Base-by-base conservation (phyloP, 2,329 filamentous ascomycete species). In the Penicillium freii region DNA sequence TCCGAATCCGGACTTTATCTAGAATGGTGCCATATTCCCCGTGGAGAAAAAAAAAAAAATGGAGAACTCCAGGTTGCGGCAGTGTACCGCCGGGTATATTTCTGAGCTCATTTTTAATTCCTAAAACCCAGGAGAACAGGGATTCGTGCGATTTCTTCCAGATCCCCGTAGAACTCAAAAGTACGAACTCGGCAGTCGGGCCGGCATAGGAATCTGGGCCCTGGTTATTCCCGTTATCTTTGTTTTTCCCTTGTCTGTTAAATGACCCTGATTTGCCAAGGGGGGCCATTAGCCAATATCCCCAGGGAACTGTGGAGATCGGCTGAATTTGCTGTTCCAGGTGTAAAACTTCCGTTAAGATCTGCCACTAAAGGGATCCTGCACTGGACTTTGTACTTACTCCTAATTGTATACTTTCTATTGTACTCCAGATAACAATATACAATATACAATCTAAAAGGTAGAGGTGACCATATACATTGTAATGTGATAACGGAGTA, bases 301-400 rank as follows among this genome's bases (percentile, higher is more conserved):
- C 27, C 11, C 40, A 13, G 10, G 42, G 44, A 42, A 54, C 40
- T 51, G 53, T 49, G 53, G 50, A 21, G 51, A 49, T 54, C 55
- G 45, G 38, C 15, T 43, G 49, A 47, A 56, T 46, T 52, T 44
- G 39, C 31, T 54, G 23, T 47, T 45, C 45, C 45, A 38, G 27
- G 51, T 10, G 23, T 21, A 45, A 34, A 15, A 21, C 19, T 50
- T 51, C 33, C 40, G 43, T 57, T 58, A 58, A 59, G 64, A 66
- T 66, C 62, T 61, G 50, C 62, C 54, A 62, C 61, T 66, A 63
- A 60, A 54, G 48, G 46, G 31, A 42, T 57, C 61, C 55, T 50
- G 40, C 58, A 51, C 55, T 15, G n/a, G 27, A 19, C n/a, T 31
- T 15, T 9, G 7, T 17, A n/a, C 34, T n/a, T 17, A 10, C 21